Base-by-base conservation (phyloP, 1,139 yeast species). In the Suhomyces terraborum region DNA sequence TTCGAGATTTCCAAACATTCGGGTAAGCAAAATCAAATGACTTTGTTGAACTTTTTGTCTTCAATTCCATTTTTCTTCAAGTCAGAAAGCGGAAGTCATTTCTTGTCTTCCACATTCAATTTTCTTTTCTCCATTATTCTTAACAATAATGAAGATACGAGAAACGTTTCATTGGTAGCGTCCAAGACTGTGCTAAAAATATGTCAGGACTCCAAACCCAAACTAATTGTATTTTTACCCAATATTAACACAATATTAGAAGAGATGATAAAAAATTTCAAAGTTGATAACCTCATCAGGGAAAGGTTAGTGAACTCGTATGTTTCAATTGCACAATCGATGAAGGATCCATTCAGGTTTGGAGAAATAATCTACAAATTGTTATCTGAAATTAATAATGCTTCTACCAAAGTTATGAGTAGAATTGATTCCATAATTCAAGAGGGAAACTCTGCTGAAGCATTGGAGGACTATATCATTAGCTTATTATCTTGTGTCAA, bases 401-500 rank as follows among this genome's bases (percentile, higher is more conserved):
- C 52, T 2, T 47, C 60, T 1, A 10, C 36, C 1, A 43, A 45
- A 4, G 39, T 52, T 4, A 53, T 60, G 52, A 38, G 8, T 22
- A 40, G 42, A n/a, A 29, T 43, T 4, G 28, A 19, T 17, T 4
- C n/a, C 14, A 16, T 37, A 33, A 17, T 33, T 21, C 7, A 46
- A 2, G 20, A 13, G 51, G 16, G 42, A 31, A 12, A 32, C 8
- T 22, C 41, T 5, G 24, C 43, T 4, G 64, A 61, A 13, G 22
- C 32, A 10, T 42, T 51, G 21, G 58, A 58, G 29, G 79, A 75
- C 9, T 80, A 81, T 47, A 54, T 75, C 3, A 50, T 69, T 4
- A 80, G 88, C 25, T 60, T 87, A 34, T 62, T 86, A 22, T 65
- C 77, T 8, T 85, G 89, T 55, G 60, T 88, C 0, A 72, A 73